These are phyloP conservation scores for Zea luxurians DNA, from an alignment of 176 grass and related monocot genomes.

Conservation along the genomic window DNA sequence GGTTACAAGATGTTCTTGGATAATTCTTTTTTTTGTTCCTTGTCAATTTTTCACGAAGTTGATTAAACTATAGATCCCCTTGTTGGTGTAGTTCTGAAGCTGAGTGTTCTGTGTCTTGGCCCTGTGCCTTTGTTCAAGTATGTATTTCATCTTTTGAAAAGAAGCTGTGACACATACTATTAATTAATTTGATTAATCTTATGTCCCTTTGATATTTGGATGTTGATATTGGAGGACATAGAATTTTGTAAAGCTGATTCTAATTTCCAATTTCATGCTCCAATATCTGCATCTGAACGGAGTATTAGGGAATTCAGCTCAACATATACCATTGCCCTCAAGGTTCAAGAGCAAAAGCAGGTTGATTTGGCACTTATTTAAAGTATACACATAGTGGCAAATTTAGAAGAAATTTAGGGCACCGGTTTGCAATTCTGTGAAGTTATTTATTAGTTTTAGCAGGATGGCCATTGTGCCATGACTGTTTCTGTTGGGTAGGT, in stretches of 20 bases:
- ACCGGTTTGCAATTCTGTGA: not conserved
- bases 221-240: no score
- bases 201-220: no score
- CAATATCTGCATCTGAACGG: no score
- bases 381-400: not conserved
- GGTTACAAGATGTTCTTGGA: not conserved
- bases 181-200: not conserved
- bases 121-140: not conserved
- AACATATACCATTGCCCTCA: no score
- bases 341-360: no score
- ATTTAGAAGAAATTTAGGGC: not conserved
- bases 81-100: not conserved
- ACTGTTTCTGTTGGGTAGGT: not conserved
- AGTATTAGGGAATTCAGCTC: no score
- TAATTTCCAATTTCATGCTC: no score
- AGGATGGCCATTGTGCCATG: not conserved
- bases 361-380: no score
- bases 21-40: not conserved
- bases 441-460: not conserved
- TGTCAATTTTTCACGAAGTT: not conserved
- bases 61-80: not conserved
- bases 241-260: no score
- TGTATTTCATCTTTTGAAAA: not conserved
- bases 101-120: not conserved
- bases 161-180: not conserved